These are phyloP conservation scores for Pyricularia sp. DNA, from an alignment of 2,329 filamentous ascomycete genomes.

Conservation along the genomic window DNA sequence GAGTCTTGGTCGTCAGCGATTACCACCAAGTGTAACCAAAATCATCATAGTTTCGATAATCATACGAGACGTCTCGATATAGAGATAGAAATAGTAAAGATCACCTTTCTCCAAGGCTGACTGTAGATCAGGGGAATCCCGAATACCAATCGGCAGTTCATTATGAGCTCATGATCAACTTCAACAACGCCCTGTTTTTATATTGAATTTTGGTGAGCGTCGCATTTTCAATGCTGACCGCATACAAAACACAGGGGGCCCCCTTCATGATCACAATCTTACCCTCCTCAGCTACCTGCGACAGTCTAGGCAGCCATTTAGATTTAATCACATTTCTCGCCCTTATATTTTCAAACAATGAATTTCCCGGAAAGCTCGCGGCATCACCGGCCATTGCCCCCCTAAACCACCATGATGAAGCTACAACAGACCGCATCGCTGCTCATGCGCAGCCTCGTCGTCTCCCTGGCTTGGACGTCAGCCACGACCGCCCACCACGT, in stretches of 20 bases:
- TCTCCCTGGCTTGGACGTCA: background rate
- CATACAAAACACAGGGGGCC: background rate
- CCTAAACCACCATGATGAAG: background rate
- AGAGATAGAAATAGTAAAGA: background rate
- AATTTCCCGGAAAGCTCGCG: too few relatives aligned
- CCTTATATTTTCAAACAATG: too few relatives aligned
- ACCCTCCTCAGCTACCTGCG: too few relatives aligned
- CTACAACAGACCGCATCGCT: background rate
- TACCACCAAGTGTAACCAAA: too few relatives aligned
- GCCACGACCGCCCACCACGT: constrained; percentile 36
- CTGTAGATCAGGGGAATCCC: background rate
- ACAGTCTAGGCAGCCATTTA: too few relatives aligned
- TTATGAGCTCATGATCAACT: background rate
- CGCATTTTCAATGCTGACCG: background rate
- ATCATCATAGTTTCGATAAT: background rate
- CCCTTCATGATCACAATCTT: background rate
- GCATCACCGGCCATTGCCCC: background rate
- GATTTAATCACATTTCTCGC: too few relatives aligned
- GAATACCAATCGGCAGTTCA: background rate
- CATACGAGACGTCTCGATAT: background rate
- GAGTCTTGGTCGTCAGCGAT: too few relatives aligned
- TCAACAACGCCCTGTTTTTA: background rate
- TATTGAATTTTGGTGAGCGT: background rate
- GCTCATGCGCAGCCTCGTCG: background rate
- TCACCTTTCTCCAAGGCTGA: background rate